Conservation (phyloP, 75 land plant genomes). For the Larix kaempferi region DNA sequence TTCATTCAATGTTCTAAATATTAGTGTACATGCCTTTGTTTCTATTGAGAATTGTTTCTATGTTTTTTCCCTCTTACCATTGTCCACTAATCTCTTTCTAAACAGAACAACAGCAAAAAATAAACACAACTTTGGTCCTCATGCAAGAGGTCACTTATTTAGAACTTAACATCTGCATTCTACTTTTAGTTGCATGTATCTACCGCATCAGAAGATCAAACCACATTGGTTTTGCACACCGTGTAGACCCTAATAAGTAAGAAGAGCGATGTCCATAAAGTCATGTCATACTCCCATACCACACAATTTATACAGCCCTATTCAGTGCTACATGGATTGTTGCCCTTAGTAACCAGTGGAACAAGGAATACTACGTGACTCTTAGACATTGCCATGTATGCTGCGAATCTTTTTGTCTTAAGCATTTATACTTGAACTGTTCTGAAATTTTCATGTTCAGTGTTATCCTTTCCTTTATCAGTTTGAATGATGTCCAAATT, state of each 20-base stretch:
- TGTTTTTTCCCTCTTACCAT: no score
- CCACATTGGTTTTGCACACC: no score
- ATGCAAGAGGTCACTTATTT: neutral
- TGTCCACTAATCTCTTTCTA: no score
- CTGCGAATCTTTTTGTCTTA: neutral
- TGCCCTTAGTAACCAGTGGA: neutral
- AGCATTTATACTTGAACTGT: neutral
- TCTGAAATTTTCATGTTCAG: conserved; percentile 3
- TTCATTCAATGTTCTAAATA: no score
- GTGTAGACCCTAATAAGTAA: neutral
- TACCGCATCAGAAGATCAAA: neutral
- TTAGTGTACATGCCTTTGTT: no score
- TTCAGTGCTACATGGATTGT: neutral
- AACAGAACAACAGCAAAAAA: no score
- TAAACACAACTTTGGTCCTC: no score
- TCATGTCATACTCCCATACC: neutral
- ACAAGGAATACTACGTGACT: neutral
- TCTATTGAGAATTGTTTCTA: no score
- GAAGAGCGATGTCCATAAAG: neutral
- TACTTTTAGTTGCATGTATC: neutral
- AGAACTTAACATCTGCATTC: neutral
- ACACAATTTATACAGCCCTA: neutral
- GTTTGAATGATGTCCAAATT: neutral
- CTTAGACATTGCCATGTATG: neutral
- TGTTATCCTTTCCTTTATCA: neutral